phyloP scores from a whole-genome alignment of 2,329 filamentous ascomycete genomes.

The Colletotrichum nymphaeae region DNA sequence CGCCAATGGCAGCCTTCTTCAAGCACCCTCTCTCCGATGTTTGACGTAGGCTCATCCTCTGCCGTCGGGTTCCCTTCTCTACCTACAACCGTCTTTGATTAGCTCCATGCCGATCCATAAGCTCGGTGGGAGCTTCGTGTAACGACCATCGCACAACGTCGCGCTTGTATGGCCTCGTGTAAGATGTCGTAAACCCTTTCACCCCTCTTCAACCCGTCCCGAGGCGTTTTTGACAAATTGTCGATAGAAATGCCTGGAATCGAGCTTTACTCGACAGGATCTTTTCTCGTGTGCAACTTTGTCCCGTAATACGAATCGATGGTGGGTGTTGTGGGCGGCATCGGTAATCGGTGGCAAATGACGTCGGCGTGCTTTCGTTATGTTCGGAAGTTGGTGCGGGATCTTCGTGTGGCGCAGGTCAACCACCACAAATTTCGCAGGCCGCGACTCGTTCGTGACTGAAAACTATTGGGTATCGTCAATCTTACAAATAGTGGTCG shows the following conservation, averaged over 20 bases:
- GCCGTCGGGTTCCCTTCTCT: not conserved
- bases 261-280: not conserved
- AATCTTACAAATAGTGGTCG: not conserved
- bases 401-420: conserved; percentile 2
- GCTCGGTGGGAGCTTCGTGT: not conserved
- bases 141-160: not conserved
- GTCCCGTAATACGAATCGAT: not conserved
- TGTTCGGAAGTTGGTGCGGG: conserved; percentile 5
- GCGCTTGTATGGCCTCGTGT: not conserved
- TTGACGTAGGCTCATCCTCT: not conserved
- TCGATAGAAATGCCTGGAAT: not conserved
- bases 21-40: not conserved
- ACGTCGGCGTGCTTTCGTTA: conserved; percentile 20
- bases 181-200: not conserved
- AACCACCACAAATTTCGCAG: not conserved
- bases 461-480: not conserved
- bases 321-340: not conserved
- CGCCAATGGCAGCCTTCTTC: not conserved
- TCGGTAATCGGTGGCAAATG: conserved; percentile 27
- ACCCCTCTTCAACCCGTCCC: not conserved
- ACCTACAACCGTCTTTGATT: too few relatives aligned
- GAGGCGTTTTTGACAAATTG: not conserved
- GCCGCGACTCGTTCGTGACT: not conserved
- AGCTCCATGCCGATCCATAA: not conserved
- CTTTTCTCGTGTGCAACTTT: not conserved